Evolutionary conservation across 2,329 filamentous ascomycete genomes (phyloP).

Genomic region (Curvularia verruculosa): DNA sequence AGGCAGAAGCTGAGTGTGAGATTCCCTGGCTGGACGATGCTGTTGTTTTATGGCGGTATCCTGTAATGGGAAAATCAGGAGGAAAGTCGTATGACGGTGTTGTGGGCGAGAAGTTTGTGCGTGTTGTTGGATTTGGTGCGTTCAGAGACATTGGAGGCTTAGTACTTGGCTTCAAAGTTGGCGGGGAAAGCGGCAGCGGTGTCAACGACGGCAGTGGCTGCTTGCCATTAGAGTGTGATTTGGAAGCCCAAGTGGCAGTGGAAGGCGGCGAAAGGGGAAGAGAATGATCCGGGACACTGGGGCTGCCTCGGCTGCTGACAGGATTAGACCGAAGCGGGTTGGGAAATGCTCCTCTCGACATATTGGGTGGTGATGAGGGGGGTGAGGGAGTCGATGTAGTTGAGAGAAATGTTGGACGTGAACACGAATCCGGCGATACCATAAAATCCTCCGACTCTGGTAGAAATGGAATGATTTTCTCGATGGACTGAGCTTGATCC

Average conservation of each 20-base stretch:
- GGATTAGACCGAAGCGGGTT: conserved; percentile 34
- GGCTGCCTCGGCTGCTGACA: conserved; percentile 20
- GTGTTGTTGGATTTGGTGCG: conserved; percentile 41
- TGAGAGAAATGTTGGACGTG: conserved; percentile 44
- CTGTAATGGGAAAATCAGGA: conserved; percentile 19
- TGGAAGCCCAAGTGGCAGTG: conserved; percentile 25
- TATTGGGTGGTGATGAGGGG: conserved; percentile 35
- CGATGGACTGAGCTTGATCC: conserved; percentile 29
- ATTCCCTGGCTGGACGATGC: background rate
- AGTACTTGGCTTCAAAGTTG: conserved; percentile 42
- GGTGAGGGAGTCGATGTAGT: conserved; percentile 44
- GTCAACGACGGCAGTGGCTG: conserved; percentile 31
- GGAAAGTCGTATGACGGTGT: conserved; percentile 22
- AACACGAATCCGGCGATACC: conserved; percentile 18
- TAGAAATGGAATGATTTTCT: conserved; percentile 22
- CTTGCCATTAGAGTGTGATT: conserved; percentile 21
- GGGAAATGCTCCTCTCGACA: conserved; percentile 32
- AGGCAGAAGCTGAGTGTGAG: conserved; percentile 34
- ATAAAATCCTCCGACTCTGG: conserved; percentile 18
- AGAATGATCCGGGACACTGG: conserved; percentile 27
- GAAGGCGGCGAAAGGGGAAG: conserved; percentile 34
- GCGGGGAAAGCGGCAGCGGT: conserved; percentile 44
- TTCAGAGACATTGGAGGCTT: conserved; percentile 40
- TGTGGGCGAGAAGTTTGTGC: conserved; percentile 38
- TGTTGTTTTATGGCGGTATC: conserved; percentile 17